These are phyloP conservation scores for Tillandsia leiboldiana DNA, from an alignment of 176 grass and related monocot species.

Conservation along the genomic window DNA sequence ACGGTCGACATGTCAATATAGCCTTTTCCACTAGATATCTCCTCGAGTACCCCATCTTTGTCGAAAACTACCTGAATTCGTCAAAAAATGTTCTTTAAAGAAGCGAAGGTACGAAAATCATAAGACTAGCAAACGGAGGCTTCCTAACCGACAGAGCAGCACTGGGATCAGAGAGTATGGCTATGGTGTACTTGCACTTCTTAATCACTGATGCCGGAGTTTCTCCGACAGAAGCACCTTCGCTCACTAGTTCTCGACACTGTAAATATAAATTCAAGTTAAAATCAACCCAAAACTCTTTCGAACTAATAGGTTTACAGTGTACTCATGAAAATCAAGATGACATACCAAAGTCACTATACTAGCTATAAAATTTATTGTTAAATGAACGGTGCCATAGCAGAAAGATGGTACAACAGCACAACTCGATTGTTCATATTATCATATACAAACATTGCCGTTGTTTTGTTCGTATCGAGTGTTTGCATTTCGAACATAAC, in stretches of 20 bases:
- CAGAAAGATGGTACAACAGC: background rate
- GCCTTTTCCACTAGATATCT: conserved; percentile 65
- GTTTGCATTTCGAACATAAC: no score
- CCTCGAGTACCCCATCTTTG: conserved; percentile 86
- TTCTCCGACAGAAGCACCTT: conserved; percentile 75
- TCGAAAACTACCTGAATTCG: conserved; percentile 73
- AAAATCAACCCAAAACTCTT: background rate
- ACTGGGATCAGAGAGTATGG: conserved; percentile 90
- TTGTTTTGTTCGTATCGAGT: no score
- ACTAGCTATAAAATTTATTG: no score
- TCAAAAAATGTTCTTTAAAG: background rate
- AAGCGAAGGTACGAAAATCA: conserved; percentile 1
- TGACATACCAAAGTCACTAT: background rate
- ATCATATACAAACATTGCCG: no score
- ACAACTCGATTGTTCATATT: no score
- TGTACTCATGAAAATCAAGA: background rate
- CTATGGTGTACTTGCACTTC: conserved; percentile 94
- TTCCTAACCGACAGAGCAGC: conserved; percentile 71
- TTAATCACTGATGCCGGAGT: conserved; percentile 73
- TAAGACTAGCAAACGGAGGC: background rate
- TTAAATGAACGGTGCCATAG: background rate
- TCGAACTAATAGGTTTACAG: background rate
- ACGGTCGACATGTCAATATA: conserved; percentile 98
- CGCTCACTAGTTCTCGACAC: conserved; percentile 71
- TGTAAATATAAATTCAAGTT: conserved; percentile 17